Base-by-base conservation (phyloP, 768 basidiomycete genomes). In the Leccinum barrowsii region DNA sequence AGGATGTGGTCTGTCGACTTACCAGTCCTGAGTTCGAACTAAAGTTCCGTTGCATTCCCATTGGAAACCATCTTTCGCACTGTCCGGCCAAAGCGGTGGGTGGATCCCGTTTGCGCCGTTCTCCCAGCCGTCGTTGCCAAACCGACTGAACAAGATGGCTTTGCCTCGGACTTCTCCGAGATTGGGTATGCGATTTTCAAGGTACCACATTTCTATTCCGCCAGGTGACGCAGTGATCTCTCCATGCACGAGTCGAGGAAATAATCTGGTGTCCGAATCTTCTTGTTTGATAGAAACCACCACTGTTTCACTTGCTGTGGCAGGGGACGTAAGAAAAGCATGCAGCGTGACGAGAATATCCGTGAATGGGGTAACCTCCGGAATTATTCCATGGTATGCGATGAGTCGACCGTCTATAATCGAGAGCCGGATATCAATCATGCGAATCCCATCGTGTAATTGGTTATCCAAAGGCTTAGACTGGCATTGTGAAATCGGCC, bases 221-320 rank as follows among this genome's bases (percentile, higher is more conserved):
- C 80, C 73, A 5, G 84, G 81, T 2, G 84, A 82, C 46, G 66
- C 66, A 22, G 73, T 69, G 24, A 96, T 87, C 55, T 86, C 89
- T 44, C 83, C 75, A 35, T 80, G 82, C 8, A 94, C 88, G 10
- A 85, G 72, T 30, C 71, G 63, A 2, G 90, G 89, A 71, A 95
- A 94, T 6, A 74, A 57, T 1, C 71, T 63, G 0, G 76, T 68
- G 4, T 82, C 75, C 0, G 80, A 78, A 63, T 92, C 88, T 70
- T 98, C 94, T 68, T 95, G 90, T 72, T 96, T 95, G 68, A 98
- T 82, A 15, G 87, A 94, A 77, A 95, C 85, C 28, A 97, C 82
- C 35, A 97, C 70, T 0, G 89, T 89, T 71, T 96, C 94, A 28
- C 76, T 78, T 8, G 75, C 77, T 1, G 89, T 82, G 4, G 65